Conservation (phyloP, 306 rosid species). For the Prunus dulcis region DNA sequence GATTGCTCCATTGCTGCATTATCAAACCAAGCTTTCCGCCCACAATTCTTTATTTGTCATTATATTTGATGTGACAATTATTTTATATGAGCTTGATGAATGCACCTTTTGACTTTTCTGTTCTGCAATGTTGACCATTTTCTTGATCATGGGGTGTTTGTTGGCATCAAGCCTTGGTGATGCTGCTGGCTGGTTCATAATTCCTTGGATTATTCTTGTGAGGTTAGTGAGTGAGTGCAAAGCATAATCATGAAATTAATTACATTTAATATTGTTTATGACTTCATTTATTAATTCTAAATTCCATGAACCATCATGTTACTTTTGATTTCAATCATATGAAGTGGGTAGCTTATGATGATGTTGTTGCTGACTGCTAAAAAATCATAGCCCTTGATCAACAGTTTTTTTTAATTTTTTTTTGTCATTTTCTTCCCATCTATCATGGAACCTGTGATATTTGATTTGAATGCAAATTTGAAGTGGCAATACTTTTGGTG, state of each 20-base stretch:
- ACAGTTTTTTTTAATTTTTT: neutral
- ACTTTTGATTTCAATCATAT: slow-evolving; percentile 26
- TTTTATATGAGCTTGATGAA: slow-evolving; percentile 18
- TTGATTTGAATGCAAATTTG: neutral
- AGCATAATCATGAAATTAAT: slow-evolving; percentile 41
- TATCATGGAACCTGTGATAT: neutral
- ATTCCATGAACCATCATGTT: slow-evolving; percentile 16
- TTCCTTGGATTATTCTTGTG: neutral
- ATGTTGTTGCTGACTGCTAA: slow-evolving; percentile 9
- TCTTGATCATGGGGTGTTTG: slow-evolving; percentile 22
- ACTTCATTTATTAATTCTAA: neutral
- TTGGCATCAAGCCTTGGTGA: slow-evolving; percentile 29
- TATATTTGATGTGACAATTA: slow-evolving; percentile 28
- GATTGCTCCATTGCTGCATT: neutral
- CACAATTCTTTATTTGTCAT: slow-evolving; percentile 12
- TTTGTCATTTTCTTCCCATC: neutral
- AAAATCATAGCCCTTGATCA: neutral
- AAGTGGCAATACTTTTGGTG: neutral
- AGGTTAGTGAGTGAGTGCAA: slow-evolving; percentile 25
- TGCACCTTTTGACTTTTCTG: slow-evolving; percentile 25
- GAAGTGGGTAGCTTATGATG: slow-evolving; percentile 15
- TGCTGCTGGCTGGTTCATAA: neutral
- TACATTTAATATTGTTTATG: slow-evolving; percentile 10
- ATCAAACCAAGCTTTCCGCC: neutral
- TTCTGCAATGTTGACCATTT: slow-evolving; percentile 23